These are phyloP conservation scores for Nakaseomyces kungkrabaensis DNA, from an alignment of 1,139 yeast genomes.

Conservation along the genomic window DNA sequence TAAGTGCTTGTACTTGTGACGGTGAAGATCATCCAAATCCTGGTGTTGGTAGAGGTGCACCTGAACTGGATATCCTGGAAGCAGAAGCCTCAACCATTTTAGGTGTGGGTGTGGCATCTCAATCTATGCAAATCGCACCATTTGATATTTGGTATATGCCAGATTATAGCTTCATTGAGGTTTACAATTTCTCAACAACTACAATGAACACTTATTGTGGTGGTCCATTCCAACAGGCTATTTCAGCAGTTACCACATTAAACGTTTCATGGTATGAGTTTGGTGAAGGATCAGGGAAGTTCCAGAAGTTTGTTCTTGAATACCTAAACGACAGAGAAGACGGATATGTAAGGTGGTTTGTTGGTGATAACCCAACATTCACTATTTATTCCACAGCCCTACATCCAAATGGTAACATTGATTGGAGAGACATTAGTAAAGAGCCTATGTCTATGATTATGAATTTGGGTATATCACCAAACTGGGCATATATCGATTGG, in stretches of 20 bases:
- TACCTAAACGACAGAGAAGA: conserved; percentile 51
- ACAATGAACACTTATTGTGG: conserved; percentile 71
- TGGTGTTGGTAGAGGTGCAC: conserved; percentile 80
- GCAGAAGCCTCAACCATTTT: conserved; percentile 48
- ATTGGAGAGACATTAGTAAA: conserved; percentile 60
- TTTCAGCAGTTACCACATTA: conserved; percentile 62
- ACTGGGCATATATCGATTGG: conserved; percentile 84
- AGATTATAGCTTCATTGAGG: conserved; percentile 59
- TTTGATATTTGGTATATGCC: conserved; percentile 81
- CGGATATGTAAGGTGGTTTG: conserved; percentile 79
- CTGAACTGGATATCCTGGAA: conserved; percentile 80
- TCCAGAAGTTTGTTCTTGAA: conserved; percentile 72
- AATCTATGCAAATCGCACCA: conserved; percentile 77
- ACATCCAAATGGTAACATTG: conserved; percentile 77
- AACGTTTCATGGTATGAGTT: conserved; percentile 68
- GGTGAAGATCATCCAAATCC: conserved; percentile 73
- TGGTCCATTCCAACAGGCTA: conserved; percentile 79
- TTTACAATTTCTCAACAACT: conserved; percentile 52
- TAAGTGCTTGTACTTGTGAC: conserved; percentile 59
- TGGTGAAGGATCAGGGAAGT: conserved; percentile 39
- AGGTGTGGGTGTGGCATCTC: conserved; percentile 62
- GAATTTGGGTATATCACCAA: conserved; percentile 70
- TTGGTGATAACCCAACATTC: conserved; percentile 58
- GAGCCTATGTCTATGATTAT: conserved; percentile 80
- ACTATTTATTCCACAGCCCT: conserved; percentile 53